Base-by-base conservation (phyloP, 2,329 filamentous ascomycete genomes). In the Basipetospora chlamydospora region DNA sequence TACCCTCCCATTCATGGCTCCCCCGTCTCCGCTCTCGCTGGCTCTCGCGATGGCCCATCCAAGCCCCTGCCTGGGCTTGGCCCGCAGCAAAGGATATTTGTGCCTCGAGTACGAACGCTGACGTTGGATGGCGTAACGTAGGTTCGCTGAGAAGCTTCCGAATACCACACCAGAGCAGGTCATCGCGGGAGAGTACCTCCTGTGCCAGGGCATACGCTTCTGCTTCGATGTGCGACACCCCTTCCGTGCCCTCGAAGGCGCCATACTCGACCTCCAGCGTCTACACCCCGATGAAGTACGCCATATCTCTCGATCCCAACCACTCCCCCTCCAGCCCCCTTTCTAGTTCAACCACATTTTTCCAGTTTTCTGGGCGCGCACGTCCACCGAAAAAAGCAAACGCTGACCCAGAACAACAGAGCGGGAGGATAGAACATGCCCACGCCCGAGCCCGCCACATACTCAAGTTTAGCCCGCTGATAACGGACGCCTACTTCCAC, bases 401-500 rank as follows among this genome's bases (percentile, higher is more conserved):
- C 8, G 21, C 32, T 34, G 25, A 34, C 13, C 12, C 11, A 13
- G 9, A 26, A 23, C 30, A n/a, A 33, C 33, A 53, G 51, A 49
- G 65, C 33, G 48, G 54, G 8, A 59, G 66, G 18, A 59, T 75
- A 21, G 59, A 59, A 33, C 64, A 65, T 9, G 84, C 84, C 0
- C 86, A 93, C 51, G 64, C 65, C n/a, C 70, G 68, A 36, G 81
- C 87, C 0, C 71, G 81, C 28, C 73, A 77, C 15, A 67, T 84
- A 32, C 70, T 92, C 38, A 84, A 84, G 51, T 80, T 77, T 38
- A 81, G 83, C 39, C 82, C 86, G 0, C 63, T 93, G 35, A 69
- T 95, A 42, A 94, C 88, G 18, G 90, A 98, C 49, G 86, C 75
- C n/a, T 96, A 96, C 60, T 95, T 96, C 59, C 80, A 94, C 56